Conservation (phyloP, 2,329 filamentous ascomycete species). For the Colletotrichum cuscutae region DNA sequence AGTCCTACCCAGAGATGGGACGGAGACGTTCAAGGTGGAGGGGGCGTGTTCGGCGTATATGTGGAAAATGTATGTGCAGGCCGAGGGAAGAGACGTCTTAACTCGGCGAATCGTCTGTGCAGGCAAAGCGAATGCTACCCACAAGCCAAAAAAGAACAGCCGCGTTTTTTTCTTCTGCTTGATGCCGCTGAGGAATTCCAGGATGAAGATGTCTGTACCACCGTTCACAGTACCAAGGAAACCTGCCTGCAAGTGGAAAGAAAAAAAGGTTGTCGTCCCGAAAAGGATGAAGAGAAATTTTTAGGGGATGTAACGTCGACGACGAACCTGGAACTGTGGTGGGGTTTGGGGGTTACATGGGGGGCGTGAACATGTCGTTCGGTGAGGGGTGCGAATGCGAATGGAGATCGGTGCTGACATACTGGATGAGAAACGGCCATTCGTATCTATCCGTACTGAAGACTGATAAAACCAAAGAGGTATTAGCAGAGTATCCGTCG, state of each 20-base stretch:
- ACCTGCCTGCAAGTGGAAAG: constrained; percentile 6
- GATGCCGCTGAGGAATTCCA: background rate
- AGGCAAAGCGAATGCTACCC: background rate
- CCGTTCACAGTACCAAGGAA: background rate
- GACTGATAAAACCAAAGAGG: background rate
- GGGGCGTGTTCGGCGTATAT: background rate
- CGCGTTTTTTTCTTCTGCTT: background rate
- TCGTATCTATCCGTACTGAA: no score
- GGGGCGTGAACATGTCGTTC: background rate
- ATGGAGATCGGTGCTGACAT: background rate
- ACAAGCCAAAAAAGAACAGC: background rate
- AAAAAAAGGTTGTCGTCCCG: constrained; percentile 13
- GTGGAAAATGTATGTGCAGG: background rate
- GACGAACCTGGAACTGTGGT: constrained; percentile 35
- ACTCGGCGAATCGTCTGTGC: background rate
- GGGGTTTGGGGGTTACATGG: constrained; percentile 10
- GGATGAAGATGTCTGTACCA: background rate
- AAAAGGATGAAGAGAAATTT: constrained; percentile 27
- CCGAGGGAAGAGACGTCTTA: background rate
- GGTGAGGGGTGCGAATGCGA: no score
- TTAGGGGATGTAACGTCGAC: constrained; percentile 35
- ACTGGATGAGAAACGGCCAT: background rate
- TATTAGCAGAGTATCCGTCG: background rate
- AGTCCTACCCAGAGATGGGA: constrained; percentile 12
- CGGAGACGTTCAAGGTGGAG: background rate